These are phyloP conservation scores for Carallia pectinifolia DNA, from an alignment of 345 rosid genomes.

Conservation along the genomic window DNA sequence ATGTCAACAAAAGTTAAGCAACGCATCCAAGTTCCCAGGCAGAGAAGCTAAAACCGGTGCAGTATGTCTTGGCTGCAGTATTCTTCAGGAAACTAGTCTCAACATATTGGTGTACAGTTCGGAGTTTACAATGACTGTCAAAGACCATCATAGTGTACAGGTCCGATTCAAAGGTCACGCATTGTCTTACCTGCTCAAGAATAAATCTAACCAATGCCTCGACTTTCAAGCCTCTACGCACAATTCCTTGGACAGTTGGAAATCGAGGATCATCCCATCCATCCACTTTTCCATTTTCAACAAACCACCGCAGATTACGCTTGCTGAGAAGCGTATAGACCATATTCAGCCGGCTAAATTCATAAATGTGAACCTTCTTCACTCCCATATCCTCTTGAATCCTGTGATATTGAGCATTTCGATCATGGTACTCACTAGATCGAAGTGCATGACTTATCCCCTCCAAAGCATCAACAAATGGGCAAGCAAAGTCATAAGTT, in stretches of 20 bases:
- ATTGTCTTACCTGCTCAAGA: conserved; percentile 71
- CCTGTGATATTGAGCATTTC: conserved; percentile 81
- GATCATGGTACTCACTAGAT: conserved; percentile 86
- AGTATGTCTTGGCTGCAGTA: not conserved
- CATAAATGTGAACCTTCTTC: conserved; percentile 65
- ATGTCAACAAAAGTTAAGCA: not conserved
- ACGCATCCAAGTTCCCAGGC: not conserved
- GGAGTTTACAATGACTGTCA: not conserved
- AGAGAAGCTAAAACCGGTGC: not conserved
- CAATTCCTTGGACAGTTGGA: conserved; percentile 98
- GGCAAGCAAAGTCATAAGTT: conserved; percentile 99
- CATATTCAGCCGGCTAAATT: conserved; percentile 85
- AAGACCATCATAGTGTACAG: not conserved
- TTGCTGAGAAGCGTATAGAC: conserved; percentile 91
- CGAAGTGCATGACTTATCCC: conserved; percentile 89
- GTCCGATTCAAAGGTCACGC: not conserved
- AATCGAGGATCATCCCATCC: conserved; percentile 99
- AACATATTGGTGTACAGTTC: not conserved
- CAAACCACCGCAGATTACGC: conserved; percentile 97
- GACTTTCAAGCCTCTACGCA: conserved; percentile 80
- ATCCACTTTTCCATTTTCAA: conserved; percentile 73
- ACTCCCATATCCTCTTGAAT: conserved; percentile 84
- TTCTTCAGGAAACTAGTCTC: not conserved
- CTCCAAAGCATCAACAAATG: conserved; percentile 79
- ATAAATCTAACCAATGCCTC: conserved; percentile 92